Evolutionary conservation across 1,284 basidiomycete genomes (phyloP).

Genomic region (Cutaneotrichosporon cavernicola): DNA sequence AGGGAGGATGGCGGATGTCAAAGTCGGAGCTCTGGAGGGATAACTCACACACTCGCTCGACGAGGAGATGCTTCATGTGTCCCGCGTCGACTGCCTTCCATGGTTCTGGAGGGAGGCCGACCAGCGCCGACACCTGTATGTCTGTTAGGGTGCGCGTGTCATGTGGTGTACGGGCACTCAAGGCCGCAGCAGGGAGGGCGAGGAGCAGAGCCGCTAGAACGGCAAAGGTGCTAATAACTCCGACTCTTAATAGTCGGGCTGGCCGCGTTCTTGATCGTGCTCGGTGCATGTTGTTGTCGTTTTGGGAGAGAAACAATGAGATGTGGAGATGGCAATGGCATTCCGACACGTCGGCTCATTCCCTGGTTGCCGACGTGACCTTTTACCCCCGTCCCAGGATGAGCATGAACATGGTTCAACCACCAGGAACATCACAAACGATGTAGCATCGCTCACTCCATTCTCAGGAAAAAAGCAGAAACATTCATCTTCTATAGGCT

Average conservation of each 20-base stretch:
- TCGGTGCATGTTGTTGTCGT: not conserved
- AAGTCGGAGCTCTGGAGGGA: not conserved
- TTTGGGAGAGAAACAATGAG: not conserved
- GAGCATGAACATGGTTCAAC: not conserved
- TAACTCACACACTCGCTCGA: constrained; percentile 72
- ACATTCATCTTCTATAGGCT: not conserved
- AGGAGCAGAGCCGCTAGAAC: not conserved
- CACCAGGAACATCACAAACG: too few species aligned
- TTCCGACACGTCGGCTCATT: not conserved
- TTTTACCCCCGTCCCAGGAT: not conserved
- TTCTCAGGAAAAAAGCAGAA: not conserved
- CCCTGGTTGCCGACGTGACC: not conserved
- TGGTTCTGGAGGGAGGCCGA: constrained; percentile 36
- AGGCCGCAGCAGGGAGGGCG: not conserved
- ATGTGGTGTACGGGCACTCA: not conserved
- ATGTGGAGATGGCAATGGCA: not conserved
- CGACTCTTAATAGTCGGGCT: not conserved
- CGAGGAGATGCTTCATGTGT: constrained; percentile 75
- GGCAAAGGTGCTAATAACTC: not conserved
- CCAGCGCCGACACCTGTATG: constrained; percentile 28
- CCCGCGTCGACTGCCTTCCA: constrained; percentile 42
- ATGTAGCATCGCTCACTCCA: not conserved
- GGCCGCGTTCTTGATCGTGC: not conserved
- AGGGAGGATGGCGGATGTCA: constrained; percentile 1
- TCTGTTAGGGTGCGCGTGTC: constrained; percentile 32